Evolutionary conservation across 2,329 filamentous ascomycete genomes (phyloP), one percentile per base, ranked within the genome.

Genomic region (Rachicladosporium sp.): DNA sequence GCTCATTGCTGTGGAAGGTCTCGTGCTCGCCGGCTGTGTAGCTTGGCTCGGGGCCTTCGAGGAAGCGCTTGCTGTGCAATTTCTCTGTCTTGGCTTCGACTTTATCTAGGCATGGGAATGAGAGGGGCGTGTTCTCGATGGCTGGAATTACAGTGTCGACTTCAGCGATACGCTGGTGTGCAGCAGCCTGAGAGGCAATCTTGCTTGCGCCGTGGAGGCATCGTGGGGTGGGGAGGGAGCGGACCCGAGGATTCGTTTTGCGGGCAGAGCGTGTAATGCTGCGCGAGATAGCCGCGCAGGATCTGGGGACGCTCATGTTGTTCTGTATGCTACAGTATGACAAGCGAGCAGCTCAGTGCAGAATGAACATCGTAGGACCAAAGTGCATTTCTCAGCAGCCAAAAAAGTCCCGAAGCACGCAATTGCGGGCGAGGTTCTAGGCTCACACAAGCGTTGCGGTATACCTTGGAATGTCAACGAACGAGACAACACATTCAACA

Each of bases 21-120:
- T 83, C 73, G 37, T 91, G 88, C n/a, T 76, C 78, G 42, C 91
- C 91, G 33, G 82, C 81, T 0, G 89, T 95, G 62, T 98, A 98
- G 1, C 86, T 86, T 0, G 91, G 91, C 57, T 98, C 91, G 1
- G 89, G 89, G 0, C 89, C 89, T 35, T 78, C 79, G 13, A 63
- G 56, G 10, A 76, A 74, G 35, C 80, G 69, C 30, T 81, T 83
- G 41, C 68, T 68, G n/a, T 75, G 74, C 34, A 96, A 77, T 7
- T 70, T 80, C 4, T 82, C 82, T 0, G 89, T 68, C 37, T 65
- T 80, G 29, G 73, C 74, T 55, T 93, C 87, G 41, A 88, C 69
- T 2, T 82, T 85, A 56, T 94, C 87, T 33, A 94, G 79, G 56
- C 87, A 94, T 2, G 87, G 87, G 52, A 94, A 94, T 0, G 82